Conservation (phyloP, 169 alveolate genomes). For the Plasmodium falciparum region DNA sequence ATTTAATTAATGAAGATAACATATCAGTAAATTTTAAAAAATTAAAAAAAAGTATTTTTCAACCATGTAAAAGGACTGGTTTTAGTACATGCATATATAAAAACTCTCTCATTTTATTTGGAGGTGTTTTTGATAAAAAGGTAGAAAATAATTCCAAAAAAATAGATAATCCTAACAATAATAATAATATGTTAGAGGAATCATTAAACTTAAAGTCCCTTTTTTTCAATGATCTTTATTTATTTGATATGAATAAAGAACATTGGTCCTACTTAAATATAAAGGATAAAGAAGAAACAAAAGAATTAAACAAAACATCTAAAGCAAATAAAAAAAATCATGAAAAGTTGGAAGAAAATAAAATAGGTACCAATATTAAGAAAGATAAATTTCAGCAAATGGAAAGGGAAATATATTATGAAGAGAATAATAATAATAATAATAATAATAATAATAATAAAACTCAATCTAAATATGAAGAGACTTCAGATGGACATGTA, state of each 20-base stretch:
- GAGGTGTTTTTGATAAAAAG: constrained; percentile 92
- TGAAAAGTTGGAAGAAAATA: constrained; percentile 6
- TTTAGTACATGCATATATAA: constrained; percentile 84
- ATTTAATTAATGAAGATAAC: constrained; percentile 78
- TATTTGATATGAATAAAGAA: constrained; percentile 83
- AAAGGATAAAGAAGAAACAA: constrained; percentile 7
- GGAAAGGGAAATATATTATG: constrained; percentile 1
- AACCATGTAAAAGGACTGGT: constrained; percentile 85
- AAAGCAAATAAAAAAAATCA: constrained; percentile 37
- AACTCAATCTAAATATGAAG: not conserved
- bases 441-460: constrained; percentile 3
- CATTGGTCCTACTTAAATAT: constrained; percentile 63
- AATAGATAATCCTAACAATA: constrained; percentile 8
- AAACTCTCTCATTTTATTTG: constrained; percentile 86
- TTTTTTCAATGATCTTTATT: constrained; percentile 85
- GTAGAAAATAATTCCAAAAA: constrained; percentile 80
- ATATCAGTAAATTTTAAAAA: constrained; percentile 79
- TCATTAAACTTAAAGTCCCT: constrained; percentile 83
- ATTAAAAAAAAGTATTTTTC: constrained; percentile 78
- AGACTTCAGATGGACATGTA: constrained; percentile 36
- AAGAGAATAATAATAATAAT: not conserved
- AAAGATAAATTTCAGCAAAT: not conserved
- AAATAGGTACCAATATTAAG: not conserved
- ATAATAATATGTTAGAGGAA: constrained; percentile 75
- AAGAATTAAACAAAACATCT: constrained; percentile 15